Percentiles rank a stretch among this genome's conserved stretches.
Evolutionary conservation across 208 protist species (phyloP).

Genomic region (Herpetomonas tarakana): DNA sequence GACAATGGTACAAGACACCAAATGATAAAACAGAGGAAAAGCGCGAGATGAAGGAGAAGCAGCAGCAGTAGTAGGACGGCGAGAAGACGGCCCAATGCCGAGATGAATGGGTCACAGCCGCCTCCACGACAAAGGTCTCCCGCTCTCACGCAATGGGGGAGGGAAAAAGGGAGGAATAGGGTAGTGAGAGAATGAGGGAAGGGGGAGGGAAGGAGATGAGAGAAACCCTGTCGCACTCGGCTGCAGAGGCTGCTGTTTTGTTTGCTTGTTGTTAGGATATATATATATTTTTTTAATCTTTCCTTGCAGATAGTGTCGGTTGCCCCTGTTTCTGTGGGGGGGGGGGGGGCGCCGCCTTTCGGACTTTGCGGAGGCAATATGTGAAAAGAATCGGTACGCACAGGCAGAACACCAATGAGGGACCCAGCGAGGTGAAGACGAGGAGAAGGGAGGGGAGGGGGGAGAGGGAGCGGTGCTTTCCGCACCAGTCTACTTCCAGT

Average conservation of each 20-base stretch:
- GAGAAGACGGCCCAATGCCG: no score
- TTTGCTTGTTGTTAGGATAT: not conserved
- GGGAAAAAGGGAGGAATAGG: not conserved
- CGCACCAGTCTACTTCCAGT: no score
- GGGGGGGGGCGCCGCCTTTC: no score
- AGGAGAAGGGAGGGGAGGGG: slow-evolving; percentile 11
- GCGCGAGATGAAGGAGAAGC: no score
- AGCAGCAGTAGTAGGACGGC: no score
- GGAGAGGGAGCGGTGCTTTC: not conserved
- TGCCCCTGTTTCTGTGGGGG: not conserved
- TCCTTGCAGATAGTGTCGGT: not conserved
- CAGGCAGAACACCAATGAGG: not conserved
- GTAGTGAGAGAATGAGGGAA: not conserved
- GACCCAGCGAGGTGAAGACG: slow-evolving; percentile 3
- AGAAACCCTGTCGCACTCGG: not conserved
- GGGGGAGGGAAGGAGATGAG: not conserved
- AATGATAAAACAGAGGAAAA: no score
- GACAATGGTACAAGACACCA: not conserved
- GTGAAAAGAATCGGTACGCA: slow-evolving; percentile 3
- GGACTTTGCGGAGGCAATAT: no score
- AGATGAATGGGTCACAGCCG: no score
- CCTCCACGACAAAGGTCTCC: no score
- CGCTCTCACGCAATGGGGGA: not conserved
- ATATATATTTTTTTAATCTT: slow-evolving; percentile 5
- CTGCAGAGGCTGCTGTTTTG: no score